Base-by-base conservation (phyloP, 2,329 filamentous ascomycete species). In the Drechslera avenae region DNA sequence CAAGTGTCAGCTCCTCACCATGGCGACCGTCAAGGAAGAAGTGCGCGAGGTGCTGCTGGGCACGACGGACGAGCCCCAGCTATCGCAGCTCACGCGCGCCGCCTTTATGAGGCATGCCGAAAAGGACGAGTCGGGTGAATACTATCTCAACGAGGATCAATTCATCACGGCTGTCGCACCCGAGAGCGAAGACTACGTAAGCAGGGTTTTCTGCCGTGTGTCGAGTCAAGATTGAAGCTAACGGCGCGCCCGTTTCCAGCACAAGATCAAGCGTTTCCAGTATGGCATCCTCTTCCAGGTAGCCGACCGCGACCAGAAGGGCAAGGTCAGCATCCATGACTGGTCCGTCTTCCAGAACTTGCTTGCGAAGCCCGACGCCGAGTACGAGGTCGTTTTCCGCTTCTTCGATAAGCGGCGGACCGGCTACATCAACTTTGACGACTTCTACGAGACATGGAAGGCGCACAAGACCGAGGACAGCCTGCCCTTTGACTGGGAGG, bases 311-410 rank as follows among this genome's bases (percentile, higher is more conserved):
- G 85, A 84, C 60, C 83, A 81, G 61, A 80, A 80, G 36, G 92
- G 92, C 57, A 86, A 83, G 64, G 81, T 99, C 63, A 89, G 79
- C 63, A 78, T 97, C 46, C 80, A 86, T 53, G 94, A 99, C 78
- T 99, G 93, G 91, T 86, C 84, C 39, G 88, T 89, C 59, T 99
- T 97, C 76, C 90, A 97, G 78, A 95, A 96, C 79, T 84, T 99
- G 57, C 86, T 99, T 52, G 82, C 83, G 63, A 97, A 97, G 78
- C 89, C 94, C 56, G 94, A 97, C 71, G 94, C 94, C 73, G 94
- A 99, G 78, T 99, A 99, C 78, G 92, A 97, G 76, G 96, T 99
- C 66, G 93, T 94, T 13, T 99, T 97, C 79, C 90, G 94, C 66
- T 83, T 99, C 47, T 99, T 99, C 76, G 93, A 97, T 71, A 83